Base-by-base conservation (phyloP, 495 filamentous ascomycete species). In the Aspergillus nidulans region DNA sequence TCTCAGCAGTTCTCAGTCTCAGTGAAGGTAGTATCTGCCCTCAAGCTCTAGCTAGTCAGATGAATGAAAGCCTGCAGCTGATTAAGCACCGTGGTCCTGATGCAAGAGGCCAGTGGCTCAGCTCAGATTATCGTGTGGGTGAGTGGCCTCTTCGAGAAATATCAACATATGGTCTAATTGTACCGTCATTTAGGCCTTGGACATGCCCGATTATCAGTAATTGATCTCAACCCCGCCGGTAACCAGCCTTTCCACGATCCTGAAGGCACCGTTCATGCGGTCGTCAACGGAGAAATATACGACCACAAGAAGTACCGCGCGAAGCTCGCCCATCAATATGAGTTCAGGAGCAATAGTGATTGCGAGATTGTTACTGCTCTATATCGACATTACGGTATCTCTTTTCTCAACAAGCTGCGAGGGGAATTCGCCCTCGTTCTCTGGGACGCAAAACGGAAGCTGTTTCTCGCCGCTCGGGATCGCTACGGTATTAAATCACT, bases 251-350 rank as follows among this genome's bases (percentile, higher is more conserved):
- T 81, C 49, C 68, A 76, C 41, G 63, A 67, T 59, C 36, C 18
- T n/a, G 63, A 68, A 39, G 53, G 60, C 30, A 58, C 40, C 0
- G 67, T 81, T 24, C 75, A 81, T 62, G 79, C 76, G 4, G 72
- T 82, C 38, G 73, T 81, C 50, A 82, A 81, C 51, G 80, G 80
- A 51, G 80, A 82, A 59, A 64, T 83, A 34, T 83, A 82, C 60
- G 75, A 77, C 57, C 55, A 76, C 46, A 72, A 79, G 16, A 49
- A 59, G 10, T 62, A 78, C n/a, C 72, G 73, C 3, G 50, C 42
- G 1, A 48, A 69, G 15, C 62, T 77, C 23, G 57, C 58, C 24
- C 18, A 55, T 7, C 55, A 69, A 19, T 79, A 76, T 60, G n/a
- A 57, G 0, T 82, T 81, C 59, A 57, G 65, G 21, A 63, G 73